A percentile compares a stretch with the other conserved stretches of the same genome.
Conservation (phyloP, 257 asterid genomes). For the Solanum sejunctum region DNA sequence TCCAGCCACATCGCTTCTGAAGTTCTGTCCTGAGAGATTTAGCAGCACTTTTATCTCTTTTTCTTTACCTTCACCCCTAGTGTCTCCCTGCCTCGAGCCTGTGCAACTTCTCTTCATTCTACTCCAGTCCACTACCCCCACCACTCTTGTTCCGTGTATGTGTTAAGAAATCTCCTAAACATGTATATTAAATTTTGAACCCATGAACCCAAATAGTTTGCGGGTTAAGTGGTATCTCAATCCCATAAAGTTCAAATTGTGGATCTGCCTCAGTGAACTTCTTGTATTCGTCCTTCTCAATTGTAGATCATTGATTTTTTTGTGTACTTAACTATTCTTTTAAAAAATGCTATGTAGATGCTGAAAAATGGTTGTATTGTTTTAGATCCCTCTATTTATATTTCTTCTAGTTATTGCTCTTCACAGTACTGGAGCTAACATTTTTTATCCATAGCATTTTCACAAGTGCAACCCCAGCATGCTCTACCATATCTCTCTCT, state of each 20-base stretch:
- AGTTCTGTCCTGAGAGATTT: background rate
- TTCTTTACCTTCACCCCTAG: background rate
- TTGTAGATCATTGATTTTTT: background rate
- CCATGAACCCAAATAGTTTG: background rate
- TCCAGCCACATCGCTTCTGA: background rate
- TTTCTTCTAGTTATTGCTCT: background rate
- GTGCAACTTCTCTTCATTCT: background rate
- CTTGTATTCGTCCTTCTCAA: background rate
- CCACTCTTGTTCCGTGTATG: background rate
- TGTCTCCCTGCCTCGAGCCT: background rate
- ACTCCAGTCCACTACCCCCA: background rate
- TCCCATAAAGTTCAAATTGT: background rate
- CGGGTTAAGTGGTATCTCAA: background rate
- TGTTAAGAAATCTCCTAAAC: background rate
- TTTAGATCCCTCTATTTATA: background rate
- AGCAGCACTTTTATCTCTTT: background rate
- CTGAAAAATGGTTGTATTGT: background rate
- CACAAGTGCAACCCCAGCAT: background rate
- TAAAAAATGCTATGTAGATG: background rate
- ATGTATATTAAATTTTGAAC: background rate
- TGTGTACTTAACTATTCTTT: background rate
- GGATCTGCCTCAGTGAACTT: background rate
- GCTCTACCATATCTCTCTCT: background rate
- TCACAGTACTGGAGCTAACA: background rate
- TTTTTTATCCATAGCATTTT: background rate